Evolutionary conservation across 176 grass and related monocot genomes (phyloP), one percentile per base, ranked within the genome.

Genomic region (Oryza punctata): DNA sequence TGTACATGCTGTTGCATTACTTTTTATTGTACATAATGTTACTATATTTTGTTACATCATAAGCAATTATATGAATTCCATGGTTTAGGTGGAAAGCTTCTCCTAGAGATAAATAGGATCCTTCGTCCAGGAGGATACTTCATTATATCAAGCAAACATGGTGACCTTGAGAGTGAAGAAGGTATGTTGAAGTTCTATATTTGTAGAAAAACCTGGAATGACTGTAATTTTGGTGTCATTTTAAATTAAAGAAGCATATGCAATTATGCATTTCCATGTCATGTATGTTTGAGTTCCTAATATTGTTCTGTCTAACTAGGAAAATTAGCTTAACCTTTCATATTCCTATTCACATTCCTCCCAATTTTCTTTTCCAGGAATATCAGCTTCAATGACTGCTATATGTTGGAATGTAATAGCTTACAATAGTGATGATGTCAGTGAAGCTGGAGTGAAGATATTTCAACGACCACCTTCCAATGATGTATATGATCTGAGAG

Each of bases 91-190:
- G 93, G 96, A 68, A 95, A 87, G 75, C 84, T 98, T 19, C 91
- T 98, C 65, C 85, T 98, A 80, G 96, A 98, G 78, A 95, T 98
- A 64, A 98, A 98, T 87, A 91, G 96, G 72, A 86, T 98, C 84
- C 84, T 98, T 65, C 92, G 96, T 67, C 96, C 96, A 46, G 96
- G 96, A 84, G 96, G 96, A 78, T 98, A 98, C 80, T 95, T 95
- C 65, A 90, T 98, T 77, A 93, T 90, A 45, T 95, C 93, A 64
- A 88, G 88, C 79, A 98, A 85, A 86, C 91, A 91, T 80, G 83
- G 91, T 69, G 93, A 98, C 54, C 85, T 98, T 81, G 93, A 98
- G 75, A 88, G 89, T 15, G 96, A 95, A 93, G 82, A 95, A 95
- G 96, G 96, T 98, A 88, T 88, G 74, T 8, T 49, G n/a, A 35